Evolutionary conservation across 768 basidiomycete species (phyloP), one percentile per base, ranked within the genome.

Genomic region (Termitomyces sp.): DNA sequence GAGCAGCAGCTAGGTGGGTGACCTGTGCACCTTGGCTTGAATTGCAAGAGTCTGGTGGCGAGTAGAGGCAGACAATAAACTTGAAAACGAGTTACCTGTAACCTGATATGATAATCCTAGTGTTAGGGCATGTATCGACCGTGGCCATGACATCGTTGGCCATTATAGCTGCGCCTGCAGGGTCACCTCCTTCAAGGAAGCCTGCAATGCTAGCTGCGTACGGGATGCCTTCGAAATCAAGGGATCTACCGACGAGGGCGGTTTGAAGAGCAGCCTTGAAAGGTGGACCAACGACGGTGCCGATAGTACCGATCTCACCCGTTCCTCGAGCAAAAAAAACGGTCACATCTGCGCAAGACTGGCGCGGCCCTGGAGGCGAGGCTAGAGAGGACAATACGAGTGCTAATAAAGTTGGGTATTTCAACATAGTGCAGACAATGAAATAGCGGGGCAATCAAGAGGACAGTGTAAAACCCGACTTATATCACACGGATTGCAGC

Each of bases 321-420:
- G 74, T 76, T 6, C 75, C 74, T 10, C 74, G 69, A 47, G 74
- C 74, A 40, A 73, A 74, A 47, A 72, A 63, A 21, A 73, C 73
- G 5, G 68, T 65, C 30, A 73, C 72, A 39, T 69, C 69, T 14
- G 69, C 59, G 48, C 71, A 73, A 16, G 60, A 51, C 42, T 65
- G 65, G 28, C 67, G 65, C 16, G 56, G 57, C 7, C 57, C 58
- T 3, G 58, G 6, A 8, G 66, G 66, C 7, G 61, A 49, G 17
- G 68, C 66, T 1, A 65, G 12, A n/a, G 66, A 61, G 14, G 65
- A 63, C 50, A 66, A 30, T 19, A 44, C 54, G 52, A 66, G 52
- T 6, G 62, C 48, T 16, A 65, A 55, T n/a, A 67, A 34, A 46
- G 52, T 37, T 40, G 44, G 16, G 37, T 45, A 52, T 53, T 56